Evolutionary conservation across 2,329 filamentous ascomycete species (phyloP), one percentile per base, ranked within the genome.

Genomic region (Rhynchosporium agropyri): DNA sequence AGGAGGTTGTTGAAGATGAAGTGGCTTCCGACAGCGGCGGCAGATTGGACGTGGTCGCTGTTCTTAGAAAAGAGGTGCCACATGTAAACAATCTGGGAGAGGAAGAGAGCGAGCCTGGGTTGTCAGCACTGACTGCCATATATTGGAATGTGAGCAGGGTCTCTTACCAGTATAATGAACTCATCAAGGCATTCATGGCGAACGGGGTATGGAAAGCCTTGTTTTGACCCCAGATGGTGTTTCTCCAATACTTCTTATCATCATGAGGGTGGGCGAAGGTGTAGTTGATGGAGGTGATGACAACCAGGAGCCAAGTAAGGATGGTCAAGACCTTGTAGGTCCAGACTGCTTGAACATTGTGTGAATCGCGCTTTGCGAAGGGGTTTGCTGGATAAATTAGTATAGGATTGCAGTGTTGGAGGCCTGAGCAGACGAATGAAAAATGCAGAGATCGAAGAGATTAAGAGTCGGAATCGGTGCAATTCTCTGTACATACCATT

Each of bases 1-100:
- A 96, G 83, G 48, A 97, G 79, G 77, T 96, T 97, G 82, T 92
- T 90, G 70, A 89, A 74, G 75, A 96, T 92, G 77, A 94, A 96
- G 80, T 96, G 91, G 69, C 85, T 84, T 65, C 90, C 92, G 13
- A 96, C 88, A 68, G 90, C 87, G 68, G 89, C 89, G 28, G 92
- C 90, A 15, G 86, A 83, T 64, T 85, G 84, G 67, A 91, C 84
- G 59, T 84, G 80, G 33, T 84, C 83, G 51, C 80, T 74, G 69
- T 89, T 84, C 68, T 80, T 79, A 53, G 86, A 88, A 81, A 92
- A 96, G 68, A 97, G 85, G 71, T 91, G 86, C 71, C 82, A 84
- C 64, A 92, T 80, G 76, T 96, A 96, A 69, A 84, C 86, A 59
- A 88, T 78, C 75, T 97, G 92, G 43, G 91, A 81, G 70, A 92